A percentile compares a stretch with the other conserved stretches of the same genome.
phyloP scores from a whole-genome alignment of 106 monocot species.

The Acanthochlamys bracteata region DNA sequence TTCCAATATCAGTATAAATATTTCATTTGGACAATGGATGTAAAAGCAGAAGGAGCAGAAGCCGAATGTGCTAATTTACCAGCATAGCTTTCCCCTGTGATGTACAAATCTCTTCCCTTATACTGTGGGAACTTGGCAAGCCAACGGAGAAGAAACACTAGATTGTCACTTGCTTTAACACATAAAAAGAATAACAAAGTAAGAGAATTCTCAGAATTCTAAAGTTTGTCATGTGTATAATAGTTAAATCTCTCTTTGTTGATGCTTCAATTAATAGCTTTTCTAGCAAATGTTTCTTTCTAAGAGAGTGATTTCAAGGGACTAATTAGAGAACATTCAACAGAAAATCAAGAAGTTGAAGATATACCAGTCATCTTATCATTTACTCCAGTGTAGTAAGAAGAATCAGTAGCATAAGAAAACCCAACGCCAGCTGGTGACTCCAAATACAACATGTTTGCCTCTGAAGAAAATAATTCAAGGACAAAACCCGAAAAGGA shows the following conservation, averaged over 20 bases:
- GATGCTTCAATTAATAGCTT: too few species aligned
- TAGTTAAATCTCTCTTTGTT: too few species aligned
- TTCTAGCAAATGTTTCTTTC: too few species aligned
- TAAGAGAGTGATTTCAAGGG: too few species aligned
- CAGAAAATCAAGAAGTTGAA: not conserved
- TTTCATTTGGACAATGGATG: not conserved
- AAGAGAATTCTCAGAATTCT: not conserved
- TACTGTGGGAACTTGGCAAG: constrained; percentile 10
- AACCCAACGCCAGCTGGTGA: constrained; percentile 81
- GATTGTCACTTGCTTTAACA: constrained; percentile 50
- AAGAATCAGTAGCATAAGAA: constrained; percentile 51
- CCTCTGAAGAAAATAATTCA: constrained; percentile 33
- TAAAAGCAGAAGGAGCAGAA: not conserved
- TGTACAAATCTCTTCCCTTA: constrained; percentile 9
- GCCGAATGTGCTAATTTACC: not conserved
- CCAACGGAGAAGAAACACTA: constrained; percentile 9
- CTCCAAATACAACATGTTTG: constrained; percentile 81
- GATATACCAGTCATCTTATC: constrained; percentile 66
- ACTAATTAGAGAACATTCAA: not conserved
- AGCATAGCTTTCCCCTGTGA: constrained; percentile 10
- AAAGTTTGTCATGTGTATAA: not conserved
- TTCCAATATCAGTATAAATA: not conserved
- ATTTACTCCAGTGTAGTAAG: constrained; percentile 55
- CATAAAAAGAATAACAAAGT: constrained; percentile 8
- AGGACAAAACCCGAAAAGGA: not conserved